phyloP scores from a whole-genome alignment of 495 filamentous ascomycete genomes.

The Aspergillus ellipticus region DNA sequence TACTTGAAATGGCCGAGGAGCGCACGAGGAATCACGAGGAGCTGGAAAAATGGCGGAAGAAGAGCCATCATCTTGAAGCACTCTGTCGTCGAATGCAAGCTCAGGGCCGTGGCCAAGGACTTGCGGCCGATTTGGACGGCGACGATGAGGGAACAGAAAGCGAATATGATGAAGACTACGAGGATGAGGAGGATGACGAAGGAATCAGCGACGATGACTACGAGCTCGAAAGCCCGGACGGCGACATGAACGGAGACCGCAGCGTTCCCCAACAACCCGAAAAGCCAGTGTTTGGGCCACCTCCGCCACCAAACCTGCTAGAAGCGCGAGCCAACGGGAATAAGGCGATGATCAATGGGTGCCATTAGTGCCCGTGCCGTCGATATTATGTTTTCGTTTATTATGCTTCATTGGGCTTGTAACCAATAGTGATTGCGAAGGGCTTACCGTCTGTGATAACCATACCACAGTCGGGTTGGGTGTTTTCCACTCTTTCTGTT shows the following conservation, averaged over 20 bases:
- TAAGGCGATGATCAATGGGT: constrained; percentile 47
- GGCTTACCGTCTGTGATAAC: constrained; percentile 1
- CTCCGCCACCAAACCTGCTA: constrained; percentile 50
- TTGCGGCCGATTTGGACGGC: constrained; percentile 57
- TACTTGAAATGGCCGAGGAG: constrained; percentile 97
- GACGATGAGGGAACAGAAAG: constrained; percentile 71
- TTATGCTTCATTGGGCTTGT: neutral
- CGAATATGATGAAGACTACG: constrained; percentile 67
- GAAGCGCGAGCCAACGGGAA: constrained; percentile 46
- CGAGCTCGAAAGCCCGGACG: constrained; percentile 56
- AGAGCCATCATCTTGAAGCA: constrained; percentile 87
- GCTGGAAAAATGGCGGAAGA: constrained; percentile 75
- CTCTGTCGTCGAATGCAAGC: constrained; percentile 93
- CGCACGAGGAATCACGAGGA: constrained; percentile 78
- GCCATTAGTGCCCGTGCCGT: constrained; percentile 23
- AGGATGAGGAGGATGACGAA: constrained; percentile 76
- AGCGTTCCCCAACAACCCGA: constrained; percentile 36
- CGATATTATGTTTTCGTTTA: constrained; percentile 1
- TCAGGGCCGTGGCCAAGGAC: constrained; percentile 69
- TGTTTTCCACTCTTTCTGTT: constrained; percentile 1
- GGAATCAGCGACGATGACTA: constrained; percentile 62
- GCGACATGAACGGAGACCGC: constrained; percentile 28
- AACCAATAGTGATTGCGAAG: neutral
- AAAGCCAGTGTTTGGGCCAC: constrained; percentile 51
- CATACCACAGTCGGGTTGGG: neutral